Percentiles rank a stretch among this genome's conserved stretches.
phyloP scores from a whole-genome alignment of 176 grass and related monocot genomes.

The Juncus effusus region DNA sequence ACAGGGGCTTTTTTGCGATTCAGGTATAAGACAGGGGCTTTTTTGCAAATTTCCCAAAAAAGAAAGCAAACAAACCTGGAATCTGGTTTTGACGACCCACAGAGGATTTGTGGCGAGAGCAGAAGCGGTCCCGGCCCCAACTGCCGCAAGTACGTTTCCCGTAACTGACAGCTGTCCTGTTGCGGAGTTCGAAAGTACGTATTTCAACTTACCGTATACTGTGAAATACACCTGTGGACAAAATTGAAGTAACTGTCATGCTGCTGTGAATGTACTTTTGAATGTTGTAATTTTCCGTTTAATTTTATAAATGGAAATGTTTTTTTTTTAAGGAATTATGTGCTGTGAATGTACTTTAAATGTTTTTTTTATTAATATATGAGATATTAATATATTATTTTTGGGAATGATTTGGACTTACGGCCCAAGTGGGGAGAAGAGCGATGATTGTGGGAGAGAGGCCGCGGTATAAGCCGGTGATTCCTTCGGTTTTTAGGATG shows the following conservation, averaged over 20 bases:
- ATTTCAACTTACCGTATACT: conserved; percentile 70
- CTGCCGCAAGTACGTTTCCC: conserved; percentile 69
- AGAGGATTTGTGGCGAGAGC: conserved; percentile 72
- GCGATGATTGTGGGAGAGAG: conserved; percentile 83
- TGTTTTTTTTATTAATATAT: no score
- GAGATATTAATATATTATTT: no score
- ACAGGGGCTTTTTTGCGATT: no score
- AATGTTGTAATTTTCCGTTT: no score
- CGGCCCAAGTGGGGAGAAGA: conserved; percentile 79
- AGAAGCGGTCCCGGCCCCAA: conserved; percentile 76
- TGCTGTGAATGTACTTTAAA: no score
- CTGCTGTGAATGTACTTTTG: no score
- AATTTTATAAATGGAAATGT: no score
- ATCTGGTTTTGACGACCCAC: conserved; percentile 91
- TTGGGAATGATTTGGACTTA: conserved; percentile 40
- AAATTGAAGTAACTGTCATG: no score
- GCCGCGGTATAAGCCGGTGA: conserved; percentile 75
- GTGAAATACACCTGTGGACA: conserved; percentile 69
- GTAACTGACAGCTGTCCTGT: conserved; percentile 45
- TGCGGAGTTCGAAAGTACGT: conserved; percentile 18
- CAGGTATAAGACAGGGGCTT: background rate
- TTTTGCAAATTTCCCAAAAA: no score
- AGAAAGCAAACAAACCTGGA: conserved; percentile 52
- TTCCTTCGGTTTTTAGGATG: conserved; percentile 73
- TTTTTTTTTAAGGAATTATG: no score